A percentile compares a stretch with the other conserved stretches of the same genome.
Evolutionary conservation across 768 basidiomycete species (phyloP).

Genomic region (Trametopsis cervina): DNA sequence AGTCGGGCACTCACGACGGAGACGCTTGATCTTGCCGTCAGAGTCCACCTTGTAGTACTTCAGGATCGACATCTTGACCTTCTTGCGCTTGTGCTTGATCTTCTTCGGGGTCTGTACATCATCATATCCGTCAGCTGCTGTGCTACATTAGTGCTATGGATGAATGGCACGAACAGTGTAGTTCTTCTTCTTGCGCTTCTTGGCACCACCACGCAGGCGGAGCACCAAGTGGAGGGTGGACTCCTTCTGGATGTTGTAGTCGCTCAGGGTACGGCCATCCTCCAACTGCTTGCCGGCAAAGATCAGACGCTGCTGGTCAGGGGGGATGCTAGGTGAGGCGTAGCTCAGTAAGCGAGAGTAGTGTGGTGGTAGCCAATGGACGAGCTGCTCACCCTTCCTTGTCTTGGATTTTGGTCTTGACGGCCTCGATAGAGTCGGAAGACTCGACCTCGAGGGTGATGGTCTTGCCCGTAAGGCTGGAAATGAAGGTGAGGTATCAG

Average conservation of each 20-base stretch:
- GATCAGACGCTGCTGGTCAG: conserved; percentile 96
- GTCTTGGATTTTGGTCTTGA: conserved; percentile 96
- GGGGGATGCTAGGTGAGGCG: conserved; percentile 56
- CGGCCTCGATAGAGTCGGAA: conserved; percentile 96
- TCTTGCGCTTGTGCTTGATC: conserved; percentile 99
- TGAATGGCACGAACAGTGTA: conserved; percentile 77
- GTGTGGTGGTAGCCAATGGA: no score
- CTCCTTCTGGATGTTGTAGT: conserved; percentile 99
- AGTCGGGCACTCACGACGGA: conserved; percentile 89
- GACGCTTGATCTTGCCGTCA: conserved; percentile 98
- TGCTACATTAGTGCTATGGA: no score
- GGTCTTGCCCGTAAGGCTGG: conserved; percentile 96
- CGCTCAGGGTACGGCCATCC: conserved; percentile 92
- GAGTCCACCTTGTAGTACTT: conserved; percentile 99
- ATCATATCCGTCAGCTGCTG: no score
- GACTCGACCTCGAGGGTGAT: conserved; percentile 98
- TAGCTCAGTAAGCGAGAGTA: no score
- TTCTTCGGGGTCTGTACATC: conserved; percentile 89
- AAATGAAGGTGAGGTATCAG: no score
- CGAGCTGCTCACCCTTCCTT: conserved; percentile 75
- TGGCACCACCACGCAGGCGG: conserved; percentile 97
- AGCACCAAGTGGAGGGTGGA: conserved; percentile 97
- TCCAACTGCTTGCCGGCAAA: conserved; percentile 99
- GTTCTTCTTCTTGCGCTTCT: conserved; percentile 99
- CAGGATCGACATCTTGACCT: conserved; percentile 99